A percentile compares a stretch with the other conserved stretches of the same genome.
Conservation (phyloP, 352 stramenopile species). For the Peronospora tabacina region DNA sequence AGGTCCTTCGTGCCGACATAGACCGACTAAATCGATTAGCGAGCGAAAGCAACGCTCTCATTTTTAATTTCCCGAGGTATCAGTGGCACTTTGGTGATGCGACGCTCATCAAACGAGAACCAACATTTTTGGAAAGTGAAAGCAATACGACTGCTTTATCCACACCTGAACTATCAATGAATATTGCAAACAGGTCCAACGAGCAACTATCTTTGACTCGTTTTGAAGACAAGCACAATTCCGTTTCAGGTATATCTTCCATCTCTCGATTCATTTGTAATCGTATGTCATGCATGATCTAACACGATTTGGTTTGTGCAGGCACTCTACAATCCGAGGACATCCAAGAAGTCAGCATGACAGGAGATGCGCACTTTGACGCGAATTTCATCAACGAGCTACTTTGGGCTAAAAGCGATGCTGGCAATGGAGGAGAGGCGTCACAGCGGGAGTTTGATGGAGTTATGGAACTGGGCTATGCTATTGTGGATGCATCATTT, state of each 20-base stretch:
- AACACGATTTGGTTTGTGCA: conserved; percentile 8
- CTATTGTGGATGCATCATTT: conserved; percentile 58
- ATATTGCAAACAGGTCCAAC: conserved; percentile 1
- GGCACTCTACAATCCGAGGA: conserved; percentile 2
- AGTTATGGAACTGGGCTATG: conserved; percentile 37
- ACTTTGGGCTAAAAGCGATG: conserved; percentile 19
- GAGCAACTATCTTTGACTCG: conserved; percentile 3
- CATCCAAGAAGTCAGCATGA: conserved; percentile 12
- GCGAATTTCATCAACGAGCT: conserved; percentile 31
- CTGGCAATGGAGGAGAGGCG: conserved; percentile 6
- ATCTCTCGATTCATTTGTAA: background rate
- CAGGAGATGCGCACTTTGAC: conserved; percentile 17
- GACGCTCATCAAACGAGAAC: conserved; percentile 28
- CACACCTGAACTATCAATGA: background rate
- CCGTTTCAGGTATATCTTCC: conserved; percentile 12
- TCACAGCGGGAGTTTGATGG: conserved; percentile 33
- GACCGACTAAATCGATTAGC: conserved; percentile 31
- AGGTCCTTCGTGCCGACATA: conserved; percentile 16
- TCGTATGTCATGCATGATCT: background rate
- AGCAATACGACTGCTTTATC: background rate
- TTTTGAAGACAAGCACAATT: conserved; percentile 1
- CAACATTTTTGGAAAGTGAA: conserved; percentile 7
- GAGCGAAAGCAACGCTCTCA: conserved; percentile 19
- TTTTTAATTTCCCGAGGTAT: conserved; percentile 38
- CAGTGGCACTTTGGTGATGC: conserved; percentile 30